Evolutionary conservation across 768 basidiomycete genomes (phyloP).

Genomic region (Termitomyces sp.): DNA sequence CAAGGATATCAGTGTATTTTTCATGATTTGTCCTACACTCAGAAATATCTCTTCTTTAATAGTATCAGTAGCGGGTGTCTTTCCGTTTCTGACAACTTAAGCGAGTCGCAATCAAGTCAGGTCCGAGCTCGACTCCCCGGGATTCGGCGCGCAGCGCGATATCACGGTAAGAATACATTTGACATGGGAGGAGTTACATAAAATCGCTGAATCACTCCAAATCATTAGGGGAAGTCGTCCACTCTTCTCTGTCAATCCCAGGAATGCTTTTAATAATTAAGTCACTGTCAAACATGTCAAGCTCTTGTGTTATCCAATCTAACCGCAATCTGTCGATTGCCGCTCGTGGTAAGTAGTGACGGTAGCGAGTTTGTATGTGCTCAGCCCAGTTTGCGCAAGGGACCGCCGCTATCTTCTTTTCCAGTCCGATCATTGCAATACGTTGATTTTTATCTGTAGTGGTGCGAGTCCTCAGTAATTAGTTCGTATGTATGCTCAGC

Average conservation of each 20-base stretch:
- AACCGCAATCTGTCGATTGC: not conserved
- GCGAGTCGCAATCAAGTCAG: not conserved
- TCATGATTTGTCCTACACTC: too few relatives aligned
- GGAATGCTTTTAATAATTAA: not conserved
- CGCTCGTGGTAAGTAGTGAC: not conserved
- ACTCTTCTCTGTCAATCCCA: not conserved
- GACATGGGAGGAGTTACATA: not conserved
- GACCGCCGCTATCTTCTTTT: not conserved
- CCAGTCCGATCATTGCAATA: not conserved
- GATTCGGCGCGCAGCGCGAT: not conserved
- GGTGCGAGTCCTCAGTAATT: not conserved
- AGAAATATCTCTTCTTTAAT: too few relatives aligned
- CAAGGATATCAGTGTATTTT: not conserved
- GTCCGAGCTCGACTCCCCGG: not conserved
- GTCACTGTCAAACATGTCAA: not conserved
- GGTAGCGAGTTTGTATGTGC: not conserved
- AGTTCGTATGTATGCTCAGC: not conserved
- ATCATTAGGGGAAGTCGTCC: not conserved
- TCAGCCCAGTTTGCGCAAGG: not conserved
- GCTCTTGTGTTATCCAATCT: not conserved
- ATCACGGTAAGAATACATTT: not conserved
- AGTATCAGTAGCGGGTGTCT: not conserved
- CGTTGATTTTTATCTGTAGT: not conserved
- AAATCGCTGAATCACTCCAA: not conserved
- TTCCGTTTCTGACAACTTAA: too few relatives aligned